Conservation (phyloP, 2,329 filamentous ascomycete species). For the Calonectria pteridis region DNA sequence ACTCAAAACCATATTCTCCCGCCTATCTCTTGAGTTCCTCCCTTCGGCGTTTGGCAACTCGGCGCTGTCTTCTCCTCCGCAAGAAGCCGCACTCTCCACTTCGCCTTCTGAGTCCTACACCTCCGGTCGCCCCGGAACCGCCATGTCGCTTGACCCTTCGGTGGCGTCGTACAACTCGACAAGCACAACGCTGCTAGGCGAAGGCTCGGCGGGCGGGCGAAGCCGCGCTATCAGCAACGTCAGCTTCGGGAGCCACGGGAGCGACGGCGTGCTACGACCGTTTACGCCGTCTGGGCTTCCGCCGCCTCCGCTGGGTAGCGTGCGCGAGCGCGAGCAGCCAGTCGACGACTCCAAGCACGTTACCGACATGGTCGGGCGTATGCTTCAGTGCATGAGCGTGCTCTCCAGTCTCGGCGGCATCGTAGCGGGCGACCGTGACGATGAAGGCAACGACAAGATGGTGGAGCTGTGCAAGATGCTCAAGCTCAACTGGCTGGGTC, state of each 20-base stretch:
- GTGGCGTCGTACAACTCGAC: slow-evolving; percentile 85
- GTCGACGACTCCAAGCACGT: slow-evolving; percentile 81
- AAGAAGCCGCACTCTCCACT: slow-evolving; percentile 63
- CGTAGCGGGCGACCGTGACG: slow-evolving; percentile 64
- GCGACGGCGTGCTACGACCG: slow-evolving; percentile 60
- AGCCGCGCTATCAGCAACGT: slow-evolving; percentile 91
- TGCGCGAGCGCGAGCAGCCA: slow-evolving; percentile 70
- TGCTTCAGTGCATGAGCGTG: slow-evolving; percentile 97
- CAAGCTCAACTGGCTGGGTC: slow-evolving; percentile 96
- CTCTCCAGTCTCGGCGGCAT: slow-evolving; percentile 78
- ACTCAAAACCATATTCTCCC: slow-evolving; percentile 90
- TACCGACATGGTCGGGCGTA: slow-evolving; percentile 92
- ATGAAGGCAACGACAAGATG: slow-evolving; percentile 82
- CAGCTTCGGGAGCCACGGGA: slow-evolving; percentile 69
- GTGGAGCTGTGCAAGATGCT: slow-evolving; percentile 87
- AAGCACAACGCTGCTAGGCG: slow-evolving; percentile 82
- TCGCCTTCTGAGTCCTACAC: slow-evolving; percentile 63
- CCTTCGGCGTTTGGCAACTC: slow-evolving; percentile 66
- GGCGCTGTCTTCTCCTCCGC: slow-evolving; percentile 66
- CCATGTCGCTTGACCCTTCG: slow-evolving; percentile 79
- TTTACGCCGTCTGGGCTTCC: slow-evolving; percentile 60
- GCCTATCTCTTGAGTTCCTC: slow-evolving; percentile 85
- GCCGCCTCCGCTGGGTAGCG: slow-evolving; percentile 50
- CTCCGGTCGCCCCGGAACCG: slow-evolving; percentile 76
- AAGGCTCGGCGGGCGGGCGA: slow-evolving; percentile 69